phyloP scores from a whole-genome alignment of 2,329 filamentous ascomycete genomes.

The Aspergillus puulaauensis region DNA sequence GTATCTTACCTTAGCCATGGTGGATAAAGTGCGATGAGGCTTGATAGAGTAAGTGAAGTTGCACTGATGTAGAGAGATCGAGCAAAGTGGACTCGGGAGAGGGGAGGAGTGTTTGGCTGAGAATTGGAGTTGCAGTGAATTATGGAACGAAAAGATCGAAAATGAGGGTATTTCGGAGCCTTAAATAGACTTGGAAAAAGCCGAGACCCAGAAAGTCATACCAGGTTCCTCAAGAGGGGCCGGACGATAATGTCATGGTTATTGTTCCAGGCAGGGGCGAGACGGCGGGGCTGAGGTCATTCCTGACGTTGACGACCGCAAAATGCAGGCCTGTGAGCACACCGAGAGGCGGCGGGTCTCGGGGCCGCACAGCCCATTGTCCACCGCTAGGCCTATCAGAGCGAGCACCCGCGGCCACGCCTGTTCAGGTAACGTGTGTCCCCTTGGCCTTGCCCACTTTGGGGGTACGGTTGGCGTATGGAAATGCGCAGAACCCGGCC shows the following conservation, averaged over 20 bases:
- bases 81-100: conserved; percentile 8
- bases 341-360: conserved; percentile 13
- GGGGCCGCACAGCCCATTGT: conserved; percentile 7
- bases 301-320: conserved; percentile 18
- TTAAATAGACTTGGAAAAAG: conserved; percentile 8
- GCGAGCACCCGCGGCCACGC: conserved; percentile 13
- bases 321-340: neutral
- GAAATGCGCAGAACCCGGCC: conserved; percentile 11
- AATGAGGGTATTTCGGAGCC: conserved; percentile 6
- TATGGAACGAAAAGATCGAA: neutral
- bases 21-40: conserved; percentile 5
- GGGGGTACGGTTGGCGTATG: conserved; percentile 2
- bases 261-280: conserved; percentile 9
- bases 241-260: conserved; percentile 3
- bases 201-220: conserved; percentile 4
- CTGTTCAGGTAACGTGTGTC: conserved; percentile 7
- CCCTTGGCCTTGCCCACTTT: neutral
- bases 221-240: conserved; percentile 2
- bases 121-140: neutral
- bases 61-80: conserved; percentile 1
- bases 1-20: conserved; percentile 36
- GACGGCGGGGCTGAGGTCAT: conserved; percentile 20
- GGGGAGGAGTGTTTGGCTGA: neutral
- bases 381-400: conserved; percentile 11
- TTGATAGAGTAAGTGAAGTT: neutral